These are phyloP conservation scores for Aspergillaceae sp. DNA, from an alignment of 2,329 filamentous ascomycete genomes.

Conservation along the genomic window DNA sequence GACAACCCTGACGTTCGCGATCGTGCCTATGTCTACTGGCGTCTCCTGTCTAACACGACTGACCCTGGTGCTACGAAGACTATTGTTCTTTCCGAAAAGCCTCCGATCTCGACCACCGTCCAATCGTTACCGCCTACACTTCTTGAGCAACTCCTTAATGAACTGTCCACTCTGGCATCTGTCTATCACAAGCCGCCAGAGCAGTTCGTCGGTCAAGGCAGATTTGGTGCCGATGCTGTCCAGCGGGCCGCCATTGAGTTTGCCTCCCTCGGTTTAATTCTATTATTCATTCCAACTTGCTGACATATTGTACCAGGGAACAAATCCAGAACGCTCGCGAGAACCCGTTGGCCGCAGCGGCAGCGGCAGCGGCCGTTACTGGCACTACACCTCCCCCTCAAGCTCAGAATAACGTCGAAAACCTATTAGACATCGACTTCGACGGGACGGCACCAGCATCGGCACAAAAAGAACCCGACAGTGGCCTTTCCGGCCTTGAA, in stretches of 20 bases:
- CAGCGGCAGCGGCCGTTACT: constrained; percentile 54
- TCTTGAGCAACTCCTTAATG: constrained; percentile 79
- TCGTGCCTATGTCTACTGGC: constrained; percentile 97
- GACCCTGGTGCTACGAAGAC: constrained; percentile 87
- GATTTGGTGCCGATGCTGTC: constrained; percentile 87
- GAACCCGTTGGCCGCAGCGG: constrained; percentile 85
- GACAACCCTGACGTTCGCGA: constrained; percentile 98
- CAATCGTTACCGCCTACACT: constrained; percentile 74
- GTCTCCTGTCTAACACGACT: constrained; percentile 68
- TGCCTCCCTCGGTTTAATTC: constrained; percentile 14
- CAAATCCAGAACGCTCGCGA: constrained; percentile 85
- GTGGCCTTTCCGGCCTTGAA: constrained; percentile 57
- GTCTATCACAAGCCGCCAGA: constrained; percentile 98
- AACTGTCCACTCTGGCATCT: constrained; percentile 89
- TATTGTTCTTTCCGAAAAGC: constrained; percentile 88
- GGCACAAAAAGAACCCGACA: constrained; percentile 55
- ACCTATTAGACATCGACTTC: constrained; percentile 91
- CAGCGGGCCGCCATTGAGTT: constrained; percentile 88
- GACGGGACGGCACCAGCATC: constrained; percentile 90
- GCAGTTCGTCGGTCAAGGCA: constrained; percentile 93
- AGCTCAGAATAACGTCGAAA: constrained; percentile 75
- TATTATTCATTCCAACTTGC: neutral
- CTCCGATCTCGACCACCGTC: constrained; percentile 89
- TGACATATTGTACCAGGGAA: constrained; percentile 46
- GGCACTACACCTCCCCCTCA: constrained; percentile 44